phyloP scores from a whole-genome alignment of 1,284 basidiomycete species.

The Microbotryum lychnidis-dioicae region DNA sequence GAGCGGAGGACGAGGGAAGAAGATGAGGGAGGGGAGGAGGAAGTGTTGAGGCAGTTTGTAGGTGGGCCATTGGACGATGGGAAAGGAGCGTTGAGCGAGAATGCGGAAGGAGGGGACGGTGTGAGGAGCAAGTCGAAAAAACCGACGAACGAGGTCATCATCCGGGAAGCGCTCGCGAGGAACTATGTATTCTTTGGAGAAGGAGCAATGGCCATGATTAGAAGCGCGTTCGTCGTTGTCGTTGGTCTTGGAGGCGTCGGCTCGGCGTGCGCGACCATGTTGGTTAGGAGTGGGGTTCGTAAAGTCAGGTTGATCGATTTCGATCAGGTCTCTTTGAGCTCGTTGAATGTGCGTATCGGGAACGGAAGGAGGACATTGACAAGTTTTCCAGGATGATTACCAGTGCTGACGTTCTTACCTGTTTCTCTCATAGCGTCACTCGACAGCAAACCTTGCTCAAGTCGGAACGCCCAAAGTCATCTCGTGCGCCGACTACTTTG shows the following conservation, averaged over 20 bases:
- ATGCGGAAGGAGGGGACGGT: background rate
- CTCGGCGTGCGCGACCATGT: slow-evolving; percentile 82
- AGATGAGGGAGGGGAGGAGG: slow-evolving; percentile 4
- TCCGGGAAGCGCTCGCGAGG: slow-evolving; percentile 63
- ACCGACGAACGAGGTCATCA: slow-evolving; percentile 36
- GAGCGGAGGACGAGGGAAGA: background rate
- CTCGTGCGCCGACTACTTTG: slow-evolving; percentile 65
- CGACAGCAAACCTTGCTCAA: slow-evolving; percentile 79
- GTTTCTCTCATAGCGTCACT: slow-evolving; percentile 54
- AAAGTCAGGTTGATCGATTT: slow-evolving; percentile 55
- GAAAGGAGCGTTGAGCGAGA: background rate
- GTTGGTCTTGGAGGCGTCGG: slow-evolving; percentile 88
- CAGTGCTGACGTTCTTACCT: background rate
- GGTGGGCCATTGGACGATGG: slow-evolving; percentile 3
- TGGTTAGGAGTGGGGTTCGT: slow-evolving; percentile 54
- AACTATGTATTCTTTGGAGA: slow-evolving; percentile 95
- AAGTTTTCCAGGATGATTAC: too few relatives aligned
- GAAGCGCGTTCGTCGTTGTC: slow-evolving; percentile 70
- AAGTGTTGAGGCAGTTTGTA: slow-evolving; percentile 24
- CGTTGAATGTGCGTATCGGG: slow-evolving; percentile 55
- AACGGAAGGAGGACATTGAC: too few relatives aligned
- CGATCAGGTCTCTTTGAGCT: slow-evolving; percentile 86
- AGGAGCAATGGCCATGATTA: slow-evolving; percentile 71
- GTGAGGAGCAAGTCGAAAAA: slow-evolving; percentile 2
- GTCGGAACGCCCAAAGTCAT: slow-evolving; percentile 91